Percentiles rank a stretch among this genome's conserved stretches.
Conservation (phyloP, 805 yeast genomes). For the Kodamaea laetipori region DNA sequence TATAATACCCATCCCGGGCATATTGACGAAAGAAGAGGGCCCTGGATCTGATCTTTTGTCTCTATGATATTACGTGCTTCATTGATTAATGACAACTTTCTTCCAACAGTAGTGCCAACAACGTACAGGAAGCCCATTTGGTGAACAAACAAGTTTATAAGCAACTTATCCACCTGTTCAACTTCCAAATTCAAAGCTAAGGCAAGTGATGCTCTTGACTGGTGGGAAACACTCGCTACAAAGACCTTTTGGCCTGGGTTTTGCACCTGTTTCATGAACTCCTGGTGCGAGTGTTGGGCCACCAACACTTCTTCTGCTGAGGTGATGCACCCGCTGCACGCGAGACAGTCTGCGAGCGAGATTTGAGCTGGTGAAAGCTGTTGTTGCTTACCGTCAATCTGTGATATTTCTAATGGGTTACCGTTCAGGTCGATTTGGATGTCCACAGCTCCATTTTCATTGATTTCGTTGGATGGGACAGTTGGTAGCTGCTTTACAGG, state of each 20-base stretch:
- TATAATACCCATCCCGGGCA: constrained; percentile 98
- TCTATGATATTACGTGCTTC: constrained; percentile 47
- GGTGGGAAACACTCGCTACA: constrained; percentile 83
- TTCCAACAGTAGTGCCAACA: constrained; percentile 83
- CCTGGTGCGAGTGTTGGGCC: constrained; percentile 85
- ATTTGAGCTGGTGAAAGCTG: constrained; percentile 79
- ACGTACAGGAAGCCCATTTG: constrained; percentile 69
- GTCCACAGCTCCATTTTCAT: constrained; percentile 43
- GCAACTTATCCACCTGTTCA: constrained; percentile 56
- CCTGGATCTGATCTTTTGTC: constrained; percentile 40
- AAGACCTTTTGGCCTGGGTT: constrained; percentile 43
- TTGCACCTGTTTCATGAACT: constrained; percentile 62
- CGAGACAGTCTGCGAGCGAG: constrained; percentile 88
- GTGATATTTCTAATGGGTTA: constrained; percentile 67
- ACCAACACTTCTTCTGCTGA: constrained; percentile 95
- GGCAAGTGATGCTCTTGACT: constrained; percentile 80
- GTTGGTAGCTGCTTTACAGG: constrained; percentile 56
- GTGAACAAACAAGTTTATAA: constrained; percentile 58
- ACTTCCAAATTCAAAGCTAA: constrained; percentile 58
- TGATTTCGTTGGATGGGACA: constrained; percentile 28
- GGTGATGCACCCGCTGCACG: constrained; percentile 96
- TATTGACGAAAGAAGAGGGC: constrained; percentile 66
- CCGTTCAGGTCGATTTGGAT: constrained; percentile 63
- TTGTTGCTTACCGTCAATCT: constrained; percentile 53
- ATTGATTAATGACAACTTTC: constrained; percentile 60